A percentile compares a stretch with the other conserved stretches of the same genome.
Evolutionary conservation across 73 alveolate genomes (phyloP).

Genomic region (Tetrahymena elliotti): DNA sequence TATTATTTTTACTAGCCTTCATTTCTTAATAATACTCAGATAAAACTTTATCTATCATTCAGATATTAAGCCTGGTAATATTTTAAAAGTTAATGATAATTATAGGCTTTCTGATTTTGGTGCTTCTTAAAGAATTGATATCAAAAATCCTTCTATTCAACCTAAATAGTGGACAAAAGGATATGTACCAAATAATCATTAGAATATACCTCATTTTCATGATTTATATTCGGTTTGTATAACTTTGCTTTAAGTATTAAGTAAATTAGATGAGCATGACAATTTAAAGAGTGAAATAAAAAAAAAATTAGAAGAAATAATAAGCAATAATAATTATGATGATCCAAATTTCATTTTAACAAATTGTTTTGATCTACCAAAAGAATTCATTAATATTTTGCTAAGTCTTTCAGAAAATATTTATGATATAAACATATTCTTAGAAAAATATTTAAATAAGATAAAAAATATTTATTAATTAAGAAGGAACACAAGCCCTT

Average conservation of each 20-base stretch:
- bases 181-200: not conserved
- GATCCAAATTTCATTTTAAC: not conserved
- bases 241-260: not conserved
- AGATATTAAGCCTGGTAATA: not conserved
- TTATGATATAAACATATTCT: not conserved
- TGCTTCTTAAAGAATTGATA: not conserved
- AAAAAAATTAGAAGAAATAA: too few species aligned
- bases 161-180: not conserved
- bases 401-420: too few species aligned
- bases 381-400: too few species aligned
- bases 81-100: not conserved
- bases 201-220: not conserved
- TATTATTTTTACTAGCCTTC: not conserved
- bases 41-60: not conserved
- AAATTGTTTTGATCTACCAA: not conserved
- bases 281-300: too few species aligned
- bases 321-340: not conserved
- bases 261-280: not conserved
- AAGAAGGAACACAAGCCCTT: not conserved
- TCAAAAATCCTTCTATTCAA: not conserved
- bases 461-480: too few species aligned
- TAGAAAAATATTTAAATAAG: too few species aligned
- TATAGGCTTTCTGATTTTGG: not conserved
- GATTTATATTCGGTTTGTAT: not conserved
- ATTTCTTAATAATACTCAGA: not conserved